Percentiles rank a stretch among this genome's conserved stretches.
Conservation (phyloP, 208 protist genomes). For the Angomonas deanei region DNA sequence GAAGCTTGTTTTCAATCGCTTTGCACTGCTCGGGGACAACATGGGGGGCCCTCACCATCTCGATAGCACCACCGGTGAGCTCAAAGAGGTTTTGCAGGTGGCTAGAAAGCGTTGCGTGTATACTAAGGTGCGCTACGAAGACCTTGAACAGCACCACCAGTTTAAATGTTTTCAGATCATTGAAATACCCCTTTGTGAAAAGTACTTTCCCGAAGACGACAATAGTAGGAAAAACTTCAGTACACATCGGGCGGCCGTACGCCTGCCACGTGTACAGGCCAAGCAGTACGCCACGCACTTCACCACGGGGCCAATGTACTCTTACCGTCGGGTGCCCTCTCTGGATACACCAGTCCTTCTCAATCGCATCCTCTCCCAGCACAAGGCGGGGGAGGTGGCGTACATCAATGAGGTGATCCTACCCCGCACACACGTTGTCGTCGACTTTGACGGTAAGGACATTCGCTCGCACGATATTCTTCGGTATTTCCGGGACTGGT, state of each 20-base stretch:
- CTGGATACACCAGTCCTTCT: constrained; percentile 28
- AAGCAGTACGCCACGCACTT: constrained; percentile 60
- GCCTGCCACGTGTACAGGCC: constrained; percentile 46
- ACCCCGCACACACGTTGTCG: constrained; percentile 34
- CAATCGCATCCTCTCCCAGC: constrained; percentile 45
- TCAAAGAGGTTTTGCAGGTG: neutral
- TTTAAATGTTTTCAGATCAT: neutral
- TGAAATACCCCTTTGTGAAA: neutral
- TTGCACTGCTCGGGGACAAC: constrained; percentile 20
- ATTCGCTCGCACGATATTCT: constrained; percentile 27
- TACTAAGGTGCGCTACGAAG: neutral
- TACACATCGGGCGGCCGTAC: constrained; percentile 30
- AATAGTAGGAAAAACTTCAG: neutral
- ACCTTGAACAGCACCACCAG: neutral
- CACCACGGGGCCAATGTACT: constrained; percentile 44
- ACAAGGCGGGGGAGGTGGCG: constrained; percentile 20
- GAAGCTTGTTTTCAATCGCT: constrained; percentile 29
- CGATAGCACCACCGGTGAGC: too few species aligned
- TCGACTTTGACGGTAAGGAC: constrained; percentile 51
- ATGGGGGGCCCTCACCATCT: neutral
- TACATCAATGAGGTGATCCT: constrained; percentile 66
- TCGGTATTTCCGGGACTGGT: constrained; percentile 40
- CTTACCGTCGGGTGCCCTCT: constrained; percentile 41
- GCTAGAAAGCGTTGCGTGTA: neutral
- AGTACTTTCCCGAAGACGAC: neutral